Evolutionary conservation across 768 basidiomycete genomes (phyloP).

Genomic region (Neoboletus brunneissimus): DNA sequence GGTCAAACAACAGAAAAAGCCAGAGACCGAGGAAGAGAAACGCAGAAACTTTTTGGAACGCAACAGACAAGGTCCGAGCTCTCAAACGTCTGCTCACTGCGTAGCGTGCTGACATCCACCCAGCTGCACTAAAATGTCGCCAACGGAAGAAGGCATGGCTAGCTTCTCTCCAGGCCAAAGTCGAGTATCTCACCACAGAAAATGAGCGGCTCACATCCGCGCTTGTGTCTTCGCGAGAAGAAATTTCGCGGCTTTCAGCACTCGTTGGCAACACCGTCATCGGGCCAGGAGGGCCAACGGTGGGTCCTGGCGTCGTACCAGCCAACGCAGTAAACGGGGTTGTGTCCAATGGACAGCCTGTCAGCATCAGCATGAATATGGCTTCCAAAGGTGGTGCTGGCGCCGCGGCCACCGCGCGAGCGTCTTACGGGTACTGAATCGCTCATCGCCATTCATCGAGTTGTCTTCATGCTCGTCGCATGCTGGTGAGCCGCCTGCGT

Average conservation of each 20-base stretch:
- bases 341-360: constrained; percentile 34
- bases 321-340: constrained; percentile 26
- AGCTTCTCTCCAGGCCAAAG: constrained; percentile 85
- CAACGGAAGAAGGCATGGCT: constrained; percentile 99
- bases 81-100: not conserved
- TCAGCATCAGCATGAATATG: constrained; percentile 44
- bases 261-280: constrained; percentile 67
- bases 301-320: constrained; percentile 31
- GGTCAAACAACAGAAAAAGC: constrained; percentile 54
- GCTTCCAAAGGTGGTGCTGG: constrained; percentile 36
- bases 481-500: constrained; percentile 15
- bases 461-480: constrained; percentile 3
- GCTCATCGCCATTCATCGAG: not conserved
- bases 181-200: constrained; percentile 88
- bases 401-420: constrained; percentile 31
- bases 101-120: constrained; percentile 3
- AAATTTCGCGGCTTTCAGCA: constrained; percentile 79
- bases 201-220: constrained; percentile 91
- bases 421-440: constrained; percentile 41
- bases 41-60: constrained; percentile 94
- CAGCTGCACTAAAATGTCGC: constrained; percentile 97
- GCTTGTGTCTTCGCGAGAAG: constrained; percentile 84
- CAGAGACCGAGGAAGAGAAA: constrained; percentile 98
- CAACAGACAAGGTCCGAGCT: constrained; percentile 82
- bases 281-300: constrained; percentile 35